Evolutionary conservation across 768 basidiomycete genomes (phyloP).

Genomic region (Termitomyces sp.): DNA sequence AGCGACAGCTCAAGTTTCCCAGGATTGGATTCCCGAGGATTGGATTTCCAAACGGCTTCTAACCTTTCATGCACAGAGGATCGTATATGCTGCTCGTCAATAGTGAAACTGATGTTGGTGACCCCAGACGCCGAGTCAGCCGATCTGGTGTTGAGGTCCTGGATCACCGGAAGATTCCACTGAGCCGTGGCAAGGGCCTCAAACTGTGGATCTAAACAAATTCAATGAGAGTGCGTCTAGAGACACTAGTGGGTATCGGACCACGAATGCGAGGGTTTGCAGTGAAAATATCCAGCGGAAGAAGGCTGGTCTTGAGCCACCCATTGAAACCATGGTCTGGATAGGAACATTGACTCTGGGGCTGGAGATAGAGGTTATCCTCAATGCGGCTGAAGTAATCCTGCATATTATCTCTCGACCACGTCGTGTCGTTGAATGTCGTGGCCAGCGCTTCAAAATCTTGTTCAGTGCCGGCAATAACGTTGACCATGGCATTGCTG

Average conservation of each 20-base stretch:
- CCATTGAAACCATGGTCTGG: conserved; percentile 26
- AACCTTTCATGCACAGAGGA: conserved; percentile 23
- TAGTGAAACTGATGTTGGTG: conserved; percentile 18
- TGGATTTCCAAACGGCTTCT: conserved; percentile 9
- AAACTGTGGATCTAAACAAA: conserved; percentile 20
- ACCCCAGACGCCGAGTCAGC: conserved; percentile 18
- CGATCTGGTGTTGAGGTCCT: conserved; percentile 20
- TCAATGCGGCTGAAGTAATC: conserved; percentile 25
- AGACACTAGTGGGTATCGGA: neutral
- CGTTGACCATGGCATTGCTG: conserved; percentile 27
- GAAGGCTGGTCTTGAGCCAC: conserved; percentile 23
- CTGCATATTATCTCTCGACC: conserved; percentile 26
- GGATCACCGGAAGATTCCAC: conserved; percentile 6
- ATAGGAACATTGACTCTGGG: neutral
- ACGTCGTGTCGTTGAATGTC: conserved; percentile 21
- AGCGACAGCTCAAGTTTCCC: conserved; percentile 15
- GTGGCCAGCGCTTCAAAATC: conserved; percentile 23
- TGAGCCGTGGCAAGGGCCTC: conserved; percentile 15
- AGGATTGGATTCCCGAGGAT: no score
- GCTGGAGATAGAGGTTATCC: conserved; percentile 16
- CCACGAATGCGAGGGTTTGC: conserved; percentile 20
- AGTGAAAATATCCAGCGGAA: conserved; percentile 19
- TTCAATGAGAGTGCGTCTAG: neutral
- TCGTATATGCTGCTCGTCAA: conserved; percentile 19
- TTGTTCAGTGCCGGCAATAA: conserved; percentile 18